Conservation (phyloP, 129 eudicot genomes). For the Centrapalus pauciflorus region DNA sequence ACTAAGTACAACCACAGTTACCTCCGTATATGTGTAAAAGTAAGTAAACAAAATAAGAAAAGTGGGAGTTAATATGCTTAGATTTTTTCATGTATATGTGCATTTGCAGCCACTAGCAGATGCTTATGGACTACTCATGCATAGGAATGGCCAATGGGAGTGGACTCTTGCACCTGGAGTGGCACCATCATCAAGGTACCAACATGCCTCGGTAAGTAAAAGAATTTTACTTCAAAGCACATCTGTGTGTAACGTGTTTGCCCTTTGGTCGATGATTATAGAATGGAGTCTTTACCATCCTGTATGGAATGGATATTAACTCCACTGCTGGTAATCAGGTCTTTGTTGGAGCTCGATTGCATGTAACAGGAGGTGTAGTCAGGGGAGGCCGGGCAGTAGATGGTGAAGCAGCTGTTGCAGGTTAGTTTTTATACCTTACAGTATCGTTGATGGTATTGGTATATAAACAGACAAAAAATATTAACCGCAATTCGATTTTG, state of each 20-base stretch:
- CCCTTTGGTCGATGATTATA: neutral
- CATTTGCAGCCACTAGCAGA: slow-evolving; percentile 82
- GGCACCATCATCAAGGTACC: slow-evolving; percentile 94
- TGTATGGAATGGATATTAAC: neutral
- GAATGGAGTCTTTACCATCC: too few relatives aligned
- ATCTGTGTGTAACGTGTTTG: neutral
- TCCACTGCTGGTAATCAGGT: slow-evolving; percentile 50
- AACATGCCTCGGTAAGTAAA: slow-evolving; percentile 91
- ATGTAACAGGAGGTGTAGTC: slow-evolving; percentile 93
- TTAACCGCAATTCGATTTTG: slow-evolving; percentile 2
- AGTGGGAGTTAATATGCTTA: too few relatives aligned
- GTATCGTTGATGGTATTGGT: too few relatives aligned
- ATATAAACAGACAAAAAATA: too few relatives aligned
- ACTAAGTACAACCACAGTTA: too few relatives aligned
- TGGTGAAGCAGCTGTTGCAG: slow-evolving; percentile 94
- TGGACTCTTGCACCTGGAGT: slow-evolving; percentile 99
- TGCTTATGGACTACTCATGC: slow-evolving; percentile 98
- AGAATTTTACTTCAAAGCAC: neutral
- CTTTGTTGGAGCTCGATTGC: slow-evolving; percentile 96
- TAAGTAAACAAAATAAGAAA: too few relatives aligned
- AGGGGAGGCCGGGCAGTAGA: slow-evolving; percentile 93
- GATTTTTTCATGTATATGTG: slow-evolving; percentile 15
- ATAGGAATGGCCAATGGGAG: slow-evolving; percentile 98
- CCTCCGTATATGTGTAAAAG: too few relatives aligned
- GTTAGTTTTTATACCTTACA: too few relatives aligned